Conservation (phyloP, 163 green algal species). For the Chlorella variabilis region DNA sequence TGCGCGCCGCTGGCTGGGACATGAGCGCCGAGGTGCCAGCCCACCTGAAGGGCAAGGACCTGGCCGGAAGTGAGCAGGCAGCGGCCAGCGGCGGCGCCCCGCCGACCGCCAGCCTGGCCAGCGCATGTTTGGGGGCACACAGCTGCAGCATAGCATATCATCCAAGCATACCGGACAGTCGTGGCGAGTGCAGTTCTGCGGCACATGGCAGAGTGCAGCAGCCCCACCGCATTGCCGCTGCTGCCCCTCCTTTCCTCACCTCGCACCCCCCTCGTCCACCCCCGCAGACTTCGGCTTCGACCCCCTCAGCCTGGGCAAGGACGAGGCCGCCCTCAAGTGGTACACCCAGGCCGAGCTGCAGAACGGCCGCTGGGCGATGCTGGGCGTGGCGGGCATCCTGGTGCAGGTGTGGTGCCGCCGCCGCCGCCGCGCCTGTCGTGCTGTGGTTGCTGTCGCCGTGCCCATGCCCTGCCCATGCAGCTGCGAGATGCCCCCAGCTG, state of each 20-base stretch:
- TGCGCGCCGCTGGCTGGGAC: slow-evolving; percentile 41
- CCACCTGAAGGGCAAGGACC: slow-evolving; percentile 21
- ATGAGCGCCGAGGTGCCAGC: slow-evolving; percentile 21
- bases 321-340: slow-evolving; percentile 72
- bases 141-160: no score
- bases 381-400: slow-evolving; percentile 76
- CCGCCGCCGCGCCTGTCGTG: no score
- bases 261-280: neutral
- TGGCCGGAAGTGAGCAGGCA: neutral
- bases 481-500: no score
- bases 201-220: no score
- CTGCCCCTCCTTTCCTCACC: slow-evolving; percentile 13
- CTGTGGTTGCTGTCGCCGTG: neutral
- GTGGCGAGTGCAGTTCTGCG: no score
- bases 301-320: slow-evolving; percentile 80
- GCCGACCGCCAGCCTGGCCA: no score
- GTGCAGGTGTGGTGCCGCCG: slow-evolving; percentile 67
- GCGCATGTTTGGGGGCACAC: no score
- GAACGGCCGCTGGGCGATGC: slow-evolving; percentile 83
- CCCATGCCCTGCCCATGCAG: no score
- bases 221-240: neutral
- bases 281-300: slow-evolving; percentile 65
- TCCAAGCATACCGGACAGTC: no score
- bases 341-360: slow-evolving; percentile 45
- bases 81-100: no score